phyloP scores from a whole-genome alignment of 2,329 filamentous ascomycete species.

The Colletotrichum aenigma region DNA sequence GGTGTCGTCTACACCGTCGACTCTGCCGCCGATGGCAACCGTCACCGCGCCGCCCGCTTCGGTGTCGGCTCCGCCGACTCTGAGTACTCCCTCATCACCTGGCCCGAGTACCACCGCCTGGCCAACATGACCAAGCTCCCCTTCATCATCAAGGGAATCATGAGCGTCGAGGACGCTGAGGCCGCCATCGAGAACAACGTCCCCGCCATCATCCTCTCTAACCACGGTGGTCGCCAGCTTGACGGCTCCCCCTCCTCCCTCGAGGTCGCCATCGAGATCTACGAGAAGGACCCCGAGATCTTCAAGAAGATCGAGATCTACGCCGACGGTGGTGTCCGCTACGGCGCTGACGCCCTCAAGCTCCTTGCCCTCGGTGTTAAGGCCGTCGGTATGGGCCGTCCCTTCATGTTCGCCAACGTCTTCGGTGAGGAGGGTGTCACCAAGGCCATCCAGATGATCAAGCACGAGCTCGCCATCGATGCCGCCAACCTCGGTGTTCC shows the following conservation, averaged over 20 bases:
- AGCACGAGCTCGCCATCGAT: slow-evolving; percentile 52
- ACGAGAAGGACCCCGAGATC: slow-evolving; percentile 38
- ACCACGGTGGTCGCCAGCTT: slow-evolving; percentile 48
- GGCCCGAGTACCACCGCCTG: slow-evolving; percentile 41
- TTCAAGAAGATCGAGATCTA: slow-evolving; percentile 43
- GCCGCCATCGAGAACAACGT: slow-evolving; percentile 36
- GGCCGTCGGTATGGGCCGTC: slow-evolving; percentile 51
- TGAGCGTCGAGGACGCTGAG: slow-evolving; percentile 37
- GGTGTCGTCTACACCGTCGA: slow-evolving; percentile 44
- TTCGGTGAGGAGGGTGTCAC: slow-evolving; percentile 54
- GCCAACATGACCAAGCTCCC: slow-evolving; percentile 39
- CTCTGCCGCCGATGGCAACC: slow-evolving; percentile 41
- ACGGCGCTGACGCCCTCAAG: slow-evolving; percentile 46
- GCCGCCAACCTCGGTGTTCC: slow-evolving; percentile 46
- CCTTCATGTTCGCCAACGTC: slow-evolving; percentile 58
- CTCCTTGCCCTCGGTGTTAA: slow-evolving; percentile 47
- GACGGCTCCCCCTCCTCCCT: slow-evolving; percentile 41
- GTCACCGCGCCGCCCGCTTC: slow-evolving; percentile 44
- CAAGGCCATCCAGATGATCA: slow-evolving; percentile 48
- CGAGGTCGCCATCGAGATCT: slow-evolving; percentile 43
- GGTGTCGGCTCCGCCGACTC: slow-evolving; percentile 38
- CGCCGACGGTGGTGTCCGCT: slow-evolving; percentile 47
- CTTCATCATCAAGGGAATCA: slow-evolving; percentile 45
- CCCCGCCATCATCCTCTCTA: slow-evolving; percentile 43
- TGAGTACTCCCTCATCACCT: slow-evolving; percentile 23